Evolutionary conservation across 2,329 filamentous ascomycete species (phyloP), one percentile per base, ranked within the genome.

Genomic region (Aspergillus sp.): DNA sequence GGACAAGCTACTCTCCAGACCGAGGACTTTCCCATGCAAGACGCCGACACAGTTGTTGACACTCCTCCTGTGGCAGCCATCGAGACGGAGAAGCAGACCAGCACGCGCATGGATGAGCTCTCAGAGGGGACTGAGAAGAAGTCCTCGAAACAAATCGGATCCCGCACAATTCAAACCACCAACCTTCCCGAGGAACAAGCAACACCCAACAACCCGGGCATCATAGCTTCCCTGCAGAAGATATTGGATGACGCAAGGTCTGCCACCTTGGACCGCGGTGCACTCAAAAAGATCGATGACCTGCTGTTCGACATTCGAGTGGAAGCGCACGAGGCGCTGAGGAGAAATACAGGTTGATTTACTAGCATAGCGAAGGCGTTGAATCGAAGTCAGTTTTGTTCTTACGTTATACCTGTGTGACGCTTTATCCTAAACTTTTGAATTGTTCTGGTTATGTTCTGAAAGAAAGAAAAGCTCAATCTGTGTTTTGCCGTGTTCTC

Each of bases 281-380:
- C 89, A 55, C 82, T 90, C 49, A 80, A 85, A 53, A 79, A 86
- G 65, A 79, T 94, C 59, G 89, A 94, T 64, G 87, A 92, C 65
- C 74, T 90, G 61, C 78, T 94, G 65, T 89, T 92, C 75, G 87
- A 93, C 67, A 83, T 93, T 58, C 86, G 88, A 68, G 79, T 82
- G 57, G 84, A 88, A 67, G 79, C 92, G 47, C 88, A 88, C 67
- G 83, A 86, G 51, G 89, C 89, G 14, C 85, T 85, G 62, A 76
- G 76, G 62, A 79, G 87, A 55, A 60, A 69, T 55, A 60, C 49
- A 10, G 50, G 33, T 36, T 56, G 47, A 51, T 47, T 47, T 20
- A 52, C 57, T 57, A 61, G 67, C 68, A 70, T 70, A 70, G 68
- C 68, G 68, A 64, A 57, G 68, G 68, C 62, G 67, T 69, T 68